Percentiles rank a stretch among this genome's conserved stretches.
These are phyloP conservation scores for Fistulinella prunicolor DNA, from an alignment of 768 basidiomycete genomes.

Conservation along the genomic window DNA sequence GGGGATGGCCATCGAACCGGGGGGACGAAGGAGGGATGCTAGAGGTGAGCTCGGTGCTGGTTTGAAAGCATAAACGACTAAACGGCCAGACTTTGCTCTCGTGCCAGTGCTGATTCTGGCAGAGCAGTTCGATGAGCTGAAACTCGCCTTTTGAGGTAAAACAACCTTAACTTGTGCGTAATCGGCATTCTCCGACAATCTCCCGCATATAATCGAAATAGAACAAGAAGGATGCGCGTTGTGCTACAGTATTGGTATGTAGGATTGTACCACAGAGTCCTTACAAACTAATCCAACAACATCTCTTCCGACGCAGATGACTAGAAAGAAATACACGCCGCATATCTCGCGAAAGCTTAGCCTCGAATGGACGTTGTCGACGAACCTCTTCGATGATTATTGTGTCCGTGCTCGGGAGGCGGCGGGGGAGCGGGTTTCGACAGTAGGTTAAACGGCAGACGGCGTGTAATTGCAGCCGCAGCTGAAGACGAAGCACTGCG, in stretches of 20 bases:
- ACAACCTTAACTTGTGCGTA: background rate
- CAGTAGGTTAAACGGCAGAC: constrained; percentile 68
- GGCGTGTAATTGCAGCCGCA: constrained; percentile 48
- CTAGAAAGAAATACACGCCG: constrained; percentile 10
- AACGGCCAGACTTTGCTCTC: background rate
- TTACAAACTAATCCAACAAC: constrained; percentile 27
- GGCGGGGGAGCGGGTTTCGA: constrained; percentile 47
- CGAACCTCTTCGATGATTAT: constrained; percentile 42
- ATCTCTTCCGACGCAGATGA: constrained; percentile 3
- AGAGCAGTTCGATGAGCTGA: background rate
- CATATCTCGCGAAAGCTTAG: too few species aligned
- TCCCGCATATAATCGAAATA: too few species aligned
- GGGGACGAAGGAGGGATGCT: background rate
- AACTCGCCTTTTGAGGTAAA: constrained; percentile 17
- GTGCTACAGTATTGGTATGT: too few species aligned
- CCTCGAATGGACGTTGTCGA: constrained; percentile 38
- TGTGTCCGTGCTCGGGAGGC: constrained; percentile 25
- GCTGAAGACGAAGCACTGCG: constrained; percentile 41
- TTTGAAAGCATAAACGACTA: constrained; percentile 13
- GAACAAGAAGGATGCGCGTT: too few species aligned
- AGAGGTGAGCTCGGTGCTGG: background rate
- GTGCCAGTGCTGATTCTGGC: too few species aligned
- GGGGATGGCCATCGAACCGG: constrained; percentile 56
- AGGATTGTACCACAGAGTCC: too few species aligned
- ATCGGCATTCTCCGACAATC: constrained; percentile 27